Evolutionary conservation across 257 asterid genomes (phyloP), one percentile per base, ranked within the genome.

Genomic region (Fraxinus pennsylvanica): DNA sequence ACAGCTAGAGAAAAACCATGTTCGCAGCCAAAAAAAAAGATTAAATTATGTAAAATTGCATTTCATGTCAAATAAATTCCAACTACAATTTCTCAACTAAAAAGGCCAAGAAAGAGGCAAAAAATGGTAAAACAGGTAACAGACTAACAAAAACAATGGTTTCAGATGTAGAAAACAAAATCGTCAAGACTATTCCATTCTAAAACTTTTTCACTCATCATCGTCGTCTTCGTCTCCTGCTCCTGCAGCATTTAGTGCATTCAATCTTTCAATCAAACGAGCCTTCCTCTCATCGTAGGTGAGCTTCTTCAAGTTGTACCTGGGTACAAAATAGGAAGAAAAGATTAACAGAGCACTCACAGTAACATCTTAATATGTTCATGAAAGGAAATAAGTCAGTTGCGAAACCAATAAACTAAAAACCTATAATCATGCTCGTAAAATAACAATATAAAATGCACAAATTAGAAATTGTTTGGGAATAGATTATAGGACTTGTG

Each of bases 241-340:
- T 27, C 13, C 87, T 4, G 88, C 88, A 27, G 82, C 43, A 65
- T 84, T 87, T 30, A 84, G 87, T 41, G 87, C 85, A 74, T 87
- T 84, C 57, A 87, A 66, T 35, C 86, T 78, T 68, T 86, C 85
- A 0, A 86, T 84, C 85, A 86, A 76, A 45, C 81, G 84, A 12
- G 76, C 79, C 73, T 82, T 86, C 83, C 88, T 86, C 84, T 84
- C 85, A 67, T 86, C 85, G 3, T 82, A 82, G 0, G 90, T 87
- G 22, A 87, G 85, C 84, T 80, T 84, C 84, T 87, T 84, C 74
- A 79, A 67, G 84, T 87, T 87, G 80, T 78, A 84, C 76, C 88
- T 87, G 75, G 30, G 45, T 9, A 54, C 22, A 41, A 9, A 38
- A 66, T 29, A 81, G 2, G 76, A 39, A 76, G 66, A 38, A 71